Percentiles rank a stretch among this genome's conserved stretches.
phyloP scores from a whole-genome alignment of 2,329 filamentous ascomycete genomes.

The Fusarium tuaranense region DNA sequence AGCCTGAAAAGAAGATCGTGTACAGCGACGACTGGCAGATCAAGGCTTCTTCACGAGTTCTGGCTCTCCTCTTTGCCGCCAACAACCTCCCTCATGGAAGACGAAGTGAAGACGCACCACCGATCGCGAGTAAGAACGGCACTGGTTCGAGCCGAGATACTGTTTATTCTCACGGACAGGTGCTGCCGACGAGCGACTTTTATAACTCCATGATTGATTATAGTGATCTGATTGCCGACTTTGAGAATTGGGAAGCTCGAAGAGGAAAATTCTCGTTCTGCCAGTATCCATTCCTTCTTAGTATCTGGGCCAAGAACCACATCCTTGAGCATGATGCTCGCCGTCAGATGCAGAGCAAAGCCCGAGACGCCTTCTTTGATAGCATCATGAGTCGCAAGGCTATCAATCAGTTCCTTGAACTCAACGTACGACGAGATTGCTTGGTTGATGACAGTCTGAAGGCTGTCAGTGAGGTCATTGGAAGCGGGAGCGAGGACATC shows the following conservation, averaged over 20 bases:
- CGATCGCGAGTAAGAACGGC: slow-evolving; percentile 41
- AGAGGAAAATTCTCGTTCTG: slow-evolving; percentile 86
- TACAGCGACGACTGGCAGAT: slow-evolving; percentile 93
- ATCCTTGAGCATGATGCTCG: slow-evolving; percentile 90
- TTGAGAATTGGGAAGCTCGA: slow-evolving; percentile 86
- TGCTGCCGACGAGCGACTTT: slow-evolving; percentile 85
- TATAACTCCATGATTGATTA: slow-evolving; percentile 90
- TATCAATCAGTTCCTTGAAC: slow-evolving; percentile 80
- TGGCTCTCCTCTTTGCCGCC: slow-evolving; percentile 84
- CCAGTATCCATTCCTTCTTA: slow-evolving; percentile 91
- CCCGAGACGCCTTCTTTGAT: slow-evolving; percentile 90
- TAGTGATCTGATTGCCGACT: slow-evolving; percentile 86
- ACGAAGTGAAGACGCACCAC: slow-evolving; percentile 44
- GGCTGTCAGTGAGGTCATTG: slow-evolving; percentile 86
- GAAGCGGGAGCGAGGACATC: slow-evolving; percentile 83
- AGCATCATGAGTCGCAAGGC: slow-evolving; percentile 82
- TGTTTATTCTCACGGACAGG: slow-evolving; percentile 64
- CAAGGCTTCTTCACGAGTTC: slow-evolving; percentile 80
- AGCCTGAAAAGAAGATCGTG: slow-evolving; percentile 66
- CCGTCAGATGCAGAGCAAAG: slow-evolving; percentile 89
- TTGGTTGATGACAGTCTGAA: slow-evolving; percentile 89
- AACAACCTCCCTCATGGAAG: slow-evolving; percentile 69
- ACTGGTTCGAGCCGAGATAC: slow-evolving; percentile 37
- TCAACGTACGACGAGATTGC: slow-evolving; percentile 85
- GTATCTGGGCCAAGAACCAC: slow-evolving; percentile 91